These are phyloP conservation scores for Xylaria flabelliformis DNA, from an alignment of 495 filamentous ascomycete species.

Conservation along the genomic window DNA sequence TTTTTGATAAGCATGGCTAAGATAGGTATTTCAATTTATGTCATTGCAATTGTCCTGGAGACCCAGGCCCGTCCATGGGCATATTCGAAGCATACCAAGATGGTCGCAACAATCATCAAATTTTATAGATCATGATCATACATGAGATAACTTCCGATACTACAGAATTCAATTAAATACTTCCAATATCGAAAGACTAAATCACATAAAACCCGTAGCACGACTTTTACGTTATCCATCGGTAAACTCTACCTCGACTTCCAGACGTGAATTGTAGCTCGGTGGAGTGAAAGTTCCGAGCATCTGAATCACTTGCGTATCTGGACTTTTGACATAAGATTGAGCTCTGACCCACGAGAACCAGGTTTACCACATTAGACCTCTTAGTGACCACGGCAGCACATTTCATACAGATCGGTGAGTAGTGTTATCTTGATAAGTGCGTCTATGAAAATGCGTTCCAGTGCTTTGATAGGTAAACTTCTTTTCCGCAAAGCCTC, in stretches of 20 bases:
- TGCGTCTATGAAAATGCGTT: neutral
- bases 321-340: neutral
- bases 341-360: neutral
- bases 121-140: neutral
- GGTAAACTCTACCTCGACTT: neutral
- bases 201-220: neutral
- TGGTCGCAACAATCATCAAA: neutral
- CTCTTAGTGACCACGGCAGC: neutral
- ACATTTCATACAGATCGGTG: too few species aligned
- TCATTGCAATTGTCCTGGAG: neutral
- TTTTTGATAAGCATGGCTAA: neutral
- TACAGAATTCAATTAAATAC: neutral
- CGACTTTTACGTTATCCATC: neutral
- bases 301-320: neutral
- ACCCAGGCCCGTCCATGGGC: neutral
- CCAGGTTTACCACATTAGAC: neutral
- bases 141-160: neutral
- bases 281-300: neutral
- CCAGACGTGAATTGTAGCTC: neutral
- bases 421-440: neutral
- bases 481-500: neutral
- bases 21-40: neutral
- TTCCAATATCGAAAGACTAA: neutral
- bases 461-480: neutral
- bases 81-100: neutral